Conservation (phyloP, 495 filamentous ascomycete species). For the Penicilliopsis zonata region DNA sequence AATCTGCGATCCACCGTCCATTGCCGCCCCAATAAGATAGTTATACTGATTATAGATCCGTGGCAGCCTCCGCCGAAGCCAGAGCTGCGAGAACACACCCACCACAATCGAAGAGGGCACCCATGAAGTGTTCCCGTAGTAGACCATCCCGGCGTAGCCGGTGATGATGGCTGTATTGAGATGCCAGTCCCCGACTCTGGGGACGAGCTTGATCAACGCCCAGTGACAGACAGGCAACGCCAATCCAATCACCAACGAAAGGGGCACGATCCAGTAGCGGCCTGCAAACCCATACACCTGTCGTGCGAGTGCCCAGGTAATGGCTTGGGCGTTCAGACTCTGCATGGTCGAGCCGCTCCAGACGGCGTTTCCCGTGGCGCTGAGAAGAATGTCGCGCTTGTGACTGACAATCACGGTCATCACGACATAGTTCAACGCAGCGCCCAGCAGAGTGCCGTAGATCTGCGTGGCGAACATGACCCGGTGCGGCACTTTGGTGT, state of each 20-base stretch:
- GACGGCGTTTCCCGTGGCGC: slow-evolving; percentile 27
- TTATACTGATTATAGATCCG: slow-evolving; percentile 44
- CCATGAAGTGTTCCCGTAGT: slow-evolving; percentile 1
- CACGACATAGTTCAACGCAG: slow-evolving; percentile 34
- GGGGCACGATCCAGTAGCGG: slow-evolving; percentile 31
- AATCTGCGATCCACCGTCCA: slow-evolving; percentile 41
- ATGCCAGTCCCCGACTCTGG: slow-evolving; percentile 11
- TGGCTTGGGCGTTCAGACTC: slow-evolving; percentile 21
- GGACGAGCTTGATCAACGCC: slow-evolving; percentile 20
- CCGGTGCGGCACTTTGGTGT: slow-evolving; percentile 34
- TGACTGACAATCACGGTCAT: slow-evolving; percentile 30
- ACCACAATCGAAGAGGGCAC: slow-evolving; percentile 17
- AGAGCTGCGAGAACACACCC: slow-evolving; percentile 40
- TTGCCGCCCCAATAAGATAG: slow-evolving; percentile 41
- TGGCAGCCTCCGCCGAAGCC: slow-evolving; percentile 36
- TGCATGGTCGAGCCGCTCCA: slow-evolving; percentile 40
- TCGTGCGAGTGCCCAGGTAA: slow-evolving; percentile 32
- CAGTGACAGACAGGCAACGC: slow-evolving; percentile 27
- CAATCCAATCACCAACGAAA: slow-evolving; percentile 32
- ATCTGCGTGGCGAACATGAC: slow-evolving; percentile 34
- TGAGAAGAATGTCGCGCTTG: slow-evolving; percentile 21
- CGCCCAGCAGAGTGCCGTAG: slow-evolving; percentile 33
- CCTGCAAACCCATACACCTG: slow-evolving; percentile 22
- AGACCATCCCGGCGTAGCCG: background rate
- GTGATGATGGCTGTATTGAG: slow-evolving; percentile 1